Evolutionary conservation across 768 basidiomycete species (phyloP).

Genomic region (Xanthoconium stramineum): DNA sequence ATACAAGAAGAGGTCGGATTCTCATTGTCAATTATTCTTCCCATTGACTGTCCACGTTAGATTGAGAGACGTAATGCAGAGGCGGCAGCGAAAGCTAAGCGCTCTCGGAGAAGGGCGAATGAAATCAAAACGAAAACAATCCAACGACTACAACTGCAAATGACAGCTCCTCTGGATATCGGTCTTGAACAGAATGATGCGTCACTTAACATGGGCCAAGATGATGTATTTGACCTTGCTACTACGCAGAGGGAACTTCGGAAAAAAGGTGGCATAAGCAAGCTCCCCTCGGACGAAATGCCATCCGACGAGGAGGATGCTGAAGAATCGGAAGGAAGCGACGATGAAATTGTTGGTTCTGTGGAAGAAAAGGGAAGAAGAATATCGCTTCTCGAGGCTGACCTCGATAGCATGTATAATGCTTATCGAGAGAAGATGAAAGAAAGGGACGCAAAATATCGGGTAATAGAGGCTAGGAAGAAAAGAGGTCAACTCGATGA

Average conservation of each 20-base stretch:
- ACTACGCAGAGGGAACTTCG: slow-evolving; percentile 48
- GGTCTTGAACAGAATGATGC: slow-evolving; percentile 82
- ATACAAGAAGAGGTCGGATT: slow-evolving; percentile 78
- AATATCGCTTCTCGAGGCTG: slow-evolving; percentile 67
- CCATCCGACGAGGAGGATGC: slow-evolving; percentile 44
- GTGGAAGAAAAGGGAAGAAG: slow-evolving; percentile 72
- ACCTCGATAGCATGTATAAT: slow-evolving; percentile 87
- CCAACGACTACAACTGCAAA: slow-evolving; percentile 93
- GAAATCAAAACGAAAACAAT: slow-evolving; percentile 86
- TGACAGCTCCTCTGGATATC: slow-evolving; percentile 97
- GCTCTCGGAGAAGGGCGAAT: slow-evolving; percentile 80
- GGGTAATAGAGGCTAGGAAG: slow-evolving; percentile 71
- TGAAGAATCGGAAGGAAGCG: slow-evolving; percentile 23
- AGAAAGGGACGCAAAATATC: slow-evolving; percentile 86
- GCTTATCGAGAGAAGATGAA: slow-evolving; percentile 75
- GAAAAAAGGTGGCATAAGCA: slow-evolving; percentile 40
- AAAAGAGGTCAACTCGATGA: slow-evolving; percentile 73
- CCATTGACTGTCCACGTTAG: slow-evolving; percentile 38
- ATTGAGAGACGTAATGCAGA: slow-evolving; percentile 81
- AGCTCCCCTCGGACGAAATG: slow-evolving; percentile 39
- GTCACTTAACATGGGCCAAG: slow-evolving; percentile 68
- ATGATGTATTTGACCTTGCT: slow-evolving; percentile 85
- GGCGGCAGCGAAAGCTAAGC: slow-evolving; percentile 67
- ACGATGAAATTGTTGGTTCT: slow-evolving; percentile 49
- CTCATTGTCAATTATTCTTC: not conserved